Evolutionary conservation across 208 protist species (phyloP), one percentile per base, ranked within the genome.

Genomic region (Leishmania tarentolae): DNA sequence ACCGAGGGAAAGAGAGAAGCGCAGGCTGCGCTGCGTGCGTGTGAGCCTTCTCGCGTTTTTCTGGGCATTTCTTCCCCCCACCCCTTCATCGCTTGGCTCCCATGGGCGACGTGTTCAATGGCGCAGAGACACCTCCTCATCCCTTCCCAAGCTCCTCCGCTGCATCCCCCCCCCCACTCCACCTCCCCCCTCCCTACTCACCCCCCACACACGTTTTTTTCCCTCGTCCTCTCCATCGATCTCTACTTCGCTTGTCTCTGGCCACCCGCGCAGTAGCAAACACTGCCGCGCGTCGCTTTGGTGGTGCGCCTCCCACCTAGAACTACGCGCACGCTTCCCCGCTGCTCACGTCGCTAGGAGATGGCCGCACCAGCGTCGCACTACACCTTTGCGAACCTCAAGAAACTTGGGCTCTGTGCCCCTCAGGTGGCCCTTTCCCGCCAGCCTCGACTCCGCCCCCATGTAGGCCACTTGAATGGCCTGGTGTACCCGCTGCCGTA

Each of bases 401-500:
- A 91, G 79, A 76, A 86, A 31, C 83, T 88, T 24, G 94, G 94
- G 35, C 82, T 97, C 9, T 79, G 88, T 2, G 86, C 88, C 7
- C 83, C 92, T 61, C 94, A 97, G 83, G 79, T 95, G 28, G 94
- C 76, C 37, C 88, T 97, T 46, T 97, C 94, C 0, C 91, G 94
- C 7, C 84, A 94, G 86, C 94, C 94, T 0, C 91, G 94, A 3
- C 90, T 96, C 28, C 94, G 94, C 13, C 84, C 93, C 37, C 90
- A 97, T 78, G 90, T 96, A 8, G 57, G 84, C 3, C 59, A 92
- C 42, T 53, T 96, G 15, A 92, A 86, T 24, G 88, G 90, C 28
- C 89, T 97, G 46, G 86, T 94, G 35, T 96, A 98, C 79, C 95
- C 95, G n/a, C 86, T 98, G 44, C 93, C 95, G 37, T 93, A 94